Conservation (phyloP, 192 early-diverging fungal species). For the Gorgonomyces haynaldii region DNA sequence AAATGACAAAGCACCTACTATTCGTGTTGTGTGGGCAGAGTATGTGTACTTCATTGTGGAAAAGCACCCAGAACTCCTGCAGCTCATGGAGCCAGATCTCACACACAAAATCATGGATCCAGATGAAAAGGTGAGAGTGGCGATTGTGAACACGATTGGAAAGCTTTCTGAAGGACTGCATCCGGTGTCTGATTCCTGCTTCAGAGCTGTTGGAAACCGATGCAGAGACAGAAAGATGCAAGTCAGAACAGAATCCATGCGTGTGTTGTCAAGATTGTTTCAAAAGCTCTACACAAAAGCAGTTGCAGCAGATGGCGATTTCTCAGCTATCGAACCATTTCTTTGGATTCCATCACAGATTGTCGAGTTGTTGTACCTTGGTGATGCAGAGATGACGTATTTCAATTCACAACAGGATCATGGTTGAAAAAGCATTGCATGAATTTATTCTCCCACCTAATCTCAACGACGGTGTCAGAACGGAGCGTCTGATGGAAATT, state of each 20-base stretch:
- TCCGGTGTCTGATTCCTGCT: conserved; percentile 27
- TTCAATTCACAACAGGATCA: conserved; percentile 13
- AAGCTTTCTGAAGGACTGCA: conserved; percentile 38
- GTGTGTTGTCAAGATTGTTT: conserved; percentile 58
- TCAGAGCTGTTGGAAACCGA: conserved; percentile 53
- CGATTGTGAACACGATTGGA: conserved; percentile 56
- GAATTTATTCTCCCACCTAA: conserved; percentile 54
- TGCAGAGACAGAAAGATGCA: conserved; percentile 76
- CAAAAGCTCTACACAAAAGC: conserved; percentile 58
- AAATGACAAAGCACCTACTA: conserved; percentile 57
- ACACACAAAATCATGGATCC: conserved; percentile 69
- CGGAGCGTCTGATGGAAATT: conserved; percentile 60
- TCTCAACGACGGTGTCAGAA: conserved; percentile 37
- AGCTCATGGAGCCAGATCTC: conserved; percentile 54
- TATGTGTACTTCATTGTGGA: conserved; percentile 48
- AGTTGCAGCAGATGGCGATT: conserved; percentile 34
- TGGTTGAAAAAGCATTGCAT: conserved; percentile 49
- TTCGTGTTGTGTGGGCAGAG: conserved; percentile 70
- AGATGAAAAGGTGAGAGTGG: conserved; percentile 82
- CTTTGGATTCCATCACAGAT: conserved; percentile 73
- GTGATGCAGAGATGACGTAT: conserved; percentile 69
- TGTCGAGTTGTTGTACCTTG: conserved; percentile 74
- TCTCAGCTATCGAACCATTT: conserved; percentile 48
- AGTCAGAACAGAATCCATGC: conserved; percentile 69
- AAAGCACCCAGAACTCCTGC: conserved; percentile 58